Percentiles rank a stretch among this genome's conserved stretches.
Conservation (phyloP, 495 filamentous ascomycete species). For the Parmelia sp. region DNA sequence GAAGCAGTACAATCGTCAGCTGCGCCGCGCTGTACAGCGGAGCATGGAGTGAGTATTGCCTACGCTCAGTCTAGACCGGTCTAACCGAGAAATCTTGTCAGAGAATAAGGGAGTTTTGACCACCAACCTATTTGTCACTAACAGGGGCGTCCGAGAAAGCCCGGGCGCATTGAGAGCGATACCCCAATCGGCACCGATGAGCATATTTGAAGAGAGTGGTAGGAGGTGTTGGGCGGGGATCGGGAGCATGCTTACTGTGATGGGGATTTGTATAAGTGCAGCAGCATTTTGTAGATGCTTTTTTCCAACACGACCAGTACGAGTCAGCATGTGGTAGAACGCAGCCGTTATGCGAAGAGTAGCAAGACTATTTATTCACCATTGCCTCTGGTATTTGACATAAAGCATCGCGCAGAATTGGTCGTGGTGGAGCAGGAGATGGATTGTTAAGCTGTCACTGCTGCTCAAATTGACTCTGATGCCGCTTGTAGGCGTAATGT, state of each 20-base stretch:
- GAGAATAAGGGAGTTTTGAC: constrained; percentile 9
- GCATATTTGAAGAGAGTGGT: constrained; percentile 3
- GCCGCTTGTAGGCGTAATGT: too few species aligned
- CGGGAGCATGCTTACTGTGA: not conserved
- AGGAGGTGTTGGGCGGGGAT: not conserved
- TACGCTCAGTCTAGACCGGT: not conserved
- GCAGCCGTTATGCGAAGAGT: not conserved
- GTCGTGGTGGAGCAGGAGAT: too few species aligned
- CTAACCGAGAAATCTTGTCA: constrained; percentile 4
- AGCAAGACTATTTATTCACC: not conserved
- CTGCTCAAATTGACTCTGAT: too few species aligned
- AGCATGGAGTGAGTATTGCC: constrained; percentile 44
- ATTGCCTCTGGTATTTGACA: not conserved
- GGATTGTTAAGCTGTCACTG: too few species aligned
- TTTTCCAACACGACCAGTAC: not conserved
- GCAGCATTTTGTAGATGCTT: not conserved
- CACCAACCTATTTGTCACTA: not conserved
- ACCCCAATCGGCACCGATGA: constrained; percentile 16
- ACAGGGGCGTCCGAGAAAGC: not conserved
- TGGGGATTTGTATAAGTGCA: not conserved
- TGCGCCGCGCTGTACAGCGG: constrained; percentile 55
- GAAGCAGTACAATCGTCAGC: constrained; percentile 73
- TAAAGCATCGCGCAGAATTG: too few species aligned
- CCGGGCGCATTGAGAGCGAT: constrained; percentile 6
- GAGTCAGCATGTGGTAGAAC: not conserved